Evolutionary conservation across 169 alveolate species (phyloP), one percentile per base, ranked within the genome.

Genomic region (Plasmodium adleri): DNA sequence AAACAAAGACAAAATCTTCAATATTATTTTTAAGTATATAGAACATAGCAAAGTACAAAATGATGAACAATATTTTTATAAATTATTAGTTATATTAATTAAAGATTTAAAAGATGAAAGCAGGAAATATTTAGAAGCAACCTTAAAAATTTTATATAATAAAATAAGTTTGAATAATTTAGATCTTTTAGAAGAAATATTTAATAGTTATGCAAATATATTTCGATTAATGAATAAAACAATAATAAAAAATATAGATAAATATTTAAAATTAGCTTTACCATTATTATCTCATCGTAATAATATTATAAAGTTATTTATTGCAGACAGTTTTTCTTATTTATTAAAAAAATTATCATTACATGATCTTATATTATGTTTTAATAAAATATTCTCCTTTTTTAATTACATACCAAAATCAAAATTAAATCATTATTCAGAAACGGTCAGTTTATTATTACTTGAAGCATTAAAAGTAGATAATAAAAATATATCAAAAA

Each of bases 21-120:
- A 50, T 20, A 86, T 43, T n/a, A 56, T 86, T 60, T 86, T 86
- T 49, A 70, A 60, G 28, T 86, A 86, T 73, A 86, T 86, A 59
- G n/a, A 86, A n/a, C 71, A 66, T 47, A 71, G 72, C 49, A 71
- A 86, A 72, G 62, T 70, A 43, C 32, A 62, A 59, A 86, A 70
- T 45, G 87, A 86, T 67, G 92, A 86, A 60, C 8, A 9, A 45
- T 86, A 86, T 71, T 86, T 86, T 32, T 86, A 71, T 52, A 70
- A 86, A 62, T 66, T 86, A 43, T 39, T 86, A 32, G 87, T 86
- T 62, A 47, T 62, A 20, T 64, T 86, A 43, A 71, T 86, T 58
- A 86, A 71, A n/a, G 92, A 86, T 54, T 72, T 86, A 71, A 86
- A 86, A 72, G 70, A 86, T 20, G 92, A 86, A 71, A 86, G 92